Evolutionary conservation across 2,329 filamentous ascomycete species (phyloP).

Genomic region (Delphinella strobiligena): DNA sequence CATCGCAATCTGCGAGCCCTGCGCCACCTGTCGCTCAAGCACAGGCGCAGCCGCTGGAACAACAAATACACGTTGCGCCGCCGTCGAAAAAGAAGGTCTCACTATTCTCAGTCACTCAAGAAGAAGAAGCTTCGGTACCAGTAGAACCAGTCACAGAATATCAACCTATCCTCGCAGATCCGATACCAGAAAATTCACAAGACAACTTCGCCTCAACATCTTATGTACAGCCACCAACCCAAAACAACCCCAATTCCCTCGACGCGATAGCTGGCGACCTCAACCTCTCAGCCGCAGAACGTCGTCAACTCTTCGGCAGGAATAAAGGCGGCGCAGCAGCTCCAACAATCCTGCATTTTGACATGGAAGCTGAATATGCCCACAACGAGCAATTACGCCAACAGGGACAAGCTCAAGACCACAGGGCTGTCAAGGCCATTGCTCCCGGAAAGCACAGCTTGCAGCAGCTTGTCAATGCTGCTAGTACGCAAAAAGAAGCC

Average conservation of each 20-base stretch:
- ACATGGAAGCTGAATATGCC: slow-evolving; percentile 76
- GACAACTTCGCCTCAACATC: slow-evolving; percentile 4
- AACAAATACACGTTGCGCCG: slow-evolving; percentile 3
- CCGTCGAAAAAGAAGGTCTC: slow-evolving; percentile 50
- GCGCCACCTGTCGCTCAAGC: slow-evolving; percentile 9
- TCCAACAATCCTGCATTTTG: slow-evolving; percentile 70
- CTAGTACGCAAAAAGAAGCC: slow-evolving; percentile 70
- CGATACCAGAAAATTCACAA: slow-evolving; percentile 1
- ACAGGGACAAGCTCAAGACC: slow-evolving; percentile 53
- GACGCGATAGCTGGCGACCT: slow-evolving; percentile 62
- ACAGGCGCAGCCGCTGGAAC: slow-evolving; percentile 15
- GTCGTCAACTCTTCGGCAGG: slow-evolving; percentile 78
- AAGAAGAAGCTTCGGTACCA: slow-evolving; percentile 16
- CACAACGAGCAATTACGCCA: slow-evolving; percentile 69
- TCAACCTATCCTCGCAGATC: slow-evolving; percentile 22
- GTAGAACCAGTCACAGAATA: slow-evolving; percentile 17
- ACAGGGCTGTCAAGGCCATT: slow-evolving; percentile 73
- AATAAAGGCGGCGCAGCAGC: slow-evolving; percentile 18
- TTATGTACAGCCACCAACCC: slow-evolving; percentile 9
- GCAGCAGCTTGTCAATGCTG: slow-evolving; percentile 74
- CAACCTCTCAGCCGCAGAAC: slow-evolving; percentile 63
- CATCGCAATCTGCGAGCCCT: not conserved
- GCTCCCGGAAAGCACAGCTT: slow-evolving; percentile 83
- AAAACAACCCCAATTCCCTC: slow-evolving; percentile 41
- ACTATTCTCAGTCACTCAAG: slow-evolving; percentile 52